Percentiles rank a stretch among this genome's conserved stretches.
Conservation (phyloP, 371 early-diverging fungal genomes). For the Mortierella sp. region DNA sequence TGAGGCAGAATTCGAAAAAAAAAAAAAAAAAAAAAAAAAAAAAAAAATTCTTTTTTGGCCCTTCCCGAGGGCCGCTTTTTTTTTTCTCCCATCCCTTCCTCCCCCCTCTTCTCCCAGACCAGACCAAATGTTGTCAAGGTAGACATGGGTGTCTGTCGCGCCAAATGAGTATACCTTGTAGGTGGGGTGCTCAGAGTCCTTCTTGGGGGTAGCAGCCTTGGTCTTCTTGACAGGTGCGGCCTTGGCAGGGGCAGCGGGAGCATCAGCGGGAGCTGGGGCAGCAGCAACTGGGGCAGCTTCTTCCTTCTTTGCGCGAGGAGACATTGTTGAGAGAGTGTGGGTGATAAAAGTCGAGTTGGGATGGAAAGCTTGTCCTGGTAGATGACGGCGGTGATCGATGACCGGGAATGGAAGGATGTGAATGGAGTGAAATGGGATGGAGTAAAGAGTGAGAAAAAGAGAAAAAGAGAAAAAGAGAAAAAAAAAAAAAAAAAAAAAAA, state of each 20-base stretch:
- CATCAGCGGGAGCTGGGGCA: conserved; percentile 16
- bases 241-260: conserved; percentile 24
- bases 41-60: not conserved
- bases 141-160: no score
- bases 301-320: conserved; percentile 27
- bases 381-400: no score
- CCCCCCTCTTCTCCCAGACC: conserved; percentile 87
- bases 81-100: no score
- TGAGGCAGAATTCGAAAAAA: conserved; percentile 37
- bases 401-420: conserved; percentile 1
- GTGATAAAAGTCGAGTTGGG: not conserved
- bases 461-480: not conserved
- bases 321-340: conserved; percentile 10
- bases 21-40: conserved; percentile 8
- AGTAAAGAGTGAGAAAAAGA: not conserved
- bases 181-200: conserved; percentile 49
- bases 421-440: not conserved
- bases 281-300: conserved; percentile 24
- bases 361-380: not conserved
- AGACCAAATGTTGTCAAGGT: no score
- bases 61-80: conserved; percentile 80
- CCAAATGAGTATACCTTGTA: conserved; percentile 28
- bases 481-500: conserved; percentile 3
- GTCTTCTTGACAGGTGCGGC: conserved; percentile 30
- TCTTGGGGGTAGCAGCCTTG: conserved; percentile 32